These are phyloP conservation scores for Cryptosporidium sp. DNA, from an alignment of 169 alveolate genomes.

Conservation along the genomic window DNA sequence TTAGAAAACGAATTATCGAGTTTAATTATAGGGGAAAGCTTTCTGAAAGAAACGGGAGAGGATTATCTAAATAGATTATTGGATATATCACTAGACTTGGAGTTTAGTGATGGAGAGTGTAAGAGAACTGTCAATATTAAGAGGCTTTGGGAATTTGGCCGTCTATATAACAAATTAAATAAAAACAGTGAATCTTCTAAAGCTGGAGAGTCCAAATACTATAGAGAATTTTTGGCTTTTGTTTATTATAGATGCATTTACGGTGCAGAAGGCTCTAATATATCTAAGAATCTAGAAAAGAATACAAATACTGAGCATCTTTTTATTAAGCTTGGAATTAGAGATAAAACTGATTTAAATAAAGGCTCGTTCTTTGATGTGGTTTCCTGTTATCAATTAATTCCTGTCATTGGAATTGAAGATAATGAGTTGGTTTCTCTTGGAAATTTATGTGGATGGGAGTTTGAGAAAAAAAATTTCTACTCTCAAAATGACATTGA, in stretches of 20 bases:
- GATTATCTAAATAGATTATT: constrained; percentile 3
- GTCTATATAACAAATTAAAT: not conserved
- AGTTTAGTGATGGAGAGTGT: constrained; percentile 1
- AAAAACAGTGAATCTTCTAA: not conserved
- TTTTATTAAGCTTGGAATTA: not conserved
- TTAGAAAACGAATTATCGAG: not conserved
- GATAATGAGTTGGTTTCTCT: constrained; percentile 29
- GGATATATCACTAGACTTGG: constrained; percentile 9
- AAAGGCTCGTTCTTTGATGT: constrained; percentile 6
- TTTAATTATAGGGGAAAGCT: not conserved
- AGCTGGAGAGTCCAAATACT: constrained; percentile 15
- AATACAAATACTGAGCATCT: not conserved
- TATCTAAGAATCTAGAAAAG: not conserved
- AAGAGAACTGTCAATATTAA: constrained; percentile 8
- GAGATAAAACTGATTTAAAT: not conserved
- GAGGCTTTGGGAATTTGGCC: constrained; percentile 32
- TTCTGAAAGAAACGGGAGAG: not conserved
- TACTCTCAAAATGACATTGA: not conserved
- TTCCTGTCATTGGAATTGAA: constrained; percentile 23
- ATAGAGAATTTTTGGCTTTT: constrained; percentile 23
- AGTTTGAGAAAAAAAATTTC: not conserved
- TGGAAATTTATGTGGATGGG: constrained; percentile 29
- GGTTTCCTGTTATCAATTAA: constrained; percentile 22
- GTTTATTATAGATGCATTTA: constrained; percentile 43
- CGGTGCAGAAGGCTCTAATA: not conserved